These are phyloP conservation scores for Kewa caespitosa DNA, from an alignment of 179 eudicot species.

Conservation along the genomic window DNA sequence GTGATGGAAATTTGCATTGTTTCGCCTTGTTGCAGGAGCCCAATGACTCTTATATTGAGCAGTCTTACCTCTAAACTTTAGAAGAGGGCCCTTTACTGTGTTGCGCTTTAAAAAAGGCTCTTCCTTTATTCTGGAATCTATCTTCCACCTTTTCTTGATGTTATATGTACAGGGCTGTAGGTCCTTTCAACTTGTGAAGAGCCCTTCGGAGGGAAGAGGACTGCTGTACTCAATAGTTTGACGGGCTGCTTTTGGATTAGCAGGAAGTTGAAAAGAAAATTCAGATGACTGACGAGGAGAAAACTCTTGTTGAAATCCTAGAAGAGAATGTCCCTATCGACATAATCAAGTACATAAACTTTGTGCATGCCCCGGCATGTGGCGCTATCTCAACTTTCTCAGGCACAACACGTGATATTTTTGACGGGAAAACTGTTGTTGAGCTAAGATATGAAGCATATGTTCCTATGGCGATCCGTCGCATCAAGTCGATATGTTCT, in stretches of 20 bases:
- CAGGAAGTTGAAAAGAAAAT: background rate
- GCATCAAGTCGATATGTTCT: constrained; percentile 64
- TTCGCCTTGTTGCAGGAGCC: background rate
- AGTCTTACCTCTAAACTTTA: constrained; percentile 8
- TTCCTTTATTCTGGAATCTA: constrained; percentile 13
- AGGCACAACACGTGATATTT: constrained; percentile 81
- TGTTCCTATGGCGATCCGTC: constrained; percentile 80
- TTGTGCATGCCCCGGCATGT: constrained; percentile 61
- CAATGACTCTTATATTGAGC: background rate
- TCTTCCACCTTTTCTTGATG: no score
- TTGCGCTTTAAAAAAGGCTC: no score
- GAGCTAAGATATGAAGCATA: constrained; percentile 91
- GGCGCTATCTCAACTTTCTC: constrained; percentile 81
- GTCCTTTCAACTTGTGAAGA: background rate
- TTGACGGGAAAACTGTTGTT: constrained; percentile 65
- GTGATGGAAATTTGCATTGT: background rate
- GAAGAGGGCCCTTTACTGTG: no score
- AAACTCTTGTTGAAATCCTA: constrained; percentile 57
- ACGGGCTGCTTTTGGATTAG: no score
- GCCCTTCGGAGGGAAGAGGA: background rate
- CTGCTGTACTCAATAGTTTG: no score
- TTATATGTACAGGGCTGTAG: no score
- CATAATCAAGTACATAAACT: constrained; percentile 59
- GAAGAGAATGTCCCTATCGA: constrained; percentile 60
- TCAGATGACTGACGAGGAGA: constrained; percentile 48